phyloP scores from a whole-genome alignment of 371 early-diverging fungal species.

The Apophysomyces elegans region DNA sequence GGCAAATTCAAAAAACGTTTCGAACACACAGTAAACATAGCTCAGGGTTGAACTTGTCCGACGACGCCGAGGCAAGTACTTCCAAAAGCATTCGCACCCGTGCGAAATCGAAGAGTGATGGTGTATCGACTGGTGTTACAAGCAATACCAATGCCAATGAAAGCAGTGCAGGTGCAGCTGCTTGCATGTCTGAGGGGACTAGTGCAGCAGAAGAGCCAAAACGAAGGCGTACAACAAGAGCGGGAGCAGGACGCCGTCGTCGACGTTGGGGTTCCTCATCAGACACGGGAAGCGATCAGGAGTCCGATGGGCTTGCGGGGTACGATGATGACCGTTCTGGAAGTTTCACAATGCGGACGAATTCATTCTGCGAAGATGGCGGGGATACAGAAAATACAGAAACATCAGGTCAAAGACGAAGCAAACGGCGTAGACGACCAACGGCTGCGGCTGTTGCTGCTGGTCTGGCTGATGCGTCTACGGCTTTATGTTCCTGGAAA shows the following conservation, averaged over 20 bases:
- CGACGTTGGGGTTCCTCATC: conserved; percentile 37
- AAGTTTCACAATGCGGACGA: conserved; percentile 57
- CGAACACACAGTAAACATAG: conserved; percentile 73
- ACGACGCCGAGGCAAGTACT: conserved; percentile 18
- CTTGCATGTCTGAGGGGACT: neutral
- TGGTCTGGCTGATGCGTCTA: conserved; percentile 16
- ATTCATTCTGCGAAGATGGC: conserved; percentile 8
- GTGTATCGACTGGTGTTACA: conserved; percentile 4
- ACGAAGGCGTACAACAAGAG: conserved; percentile 23
- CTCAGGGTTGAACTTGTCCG: conserved; percentile 22
- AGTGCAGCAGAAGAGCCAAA: conserved; percentile 6
- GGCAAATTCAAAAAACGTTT: conserved; percentile 77
- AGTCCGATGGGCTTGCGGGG: conserved; percentile 57
- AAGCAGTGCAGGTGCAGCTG: conserved; percentile 19
- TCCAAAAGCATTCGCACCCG: conserved; percentile 10
- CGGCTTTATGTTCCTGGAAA: conserved; percentile 8
- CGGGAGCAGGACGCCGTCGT: conserved; percentile 32
- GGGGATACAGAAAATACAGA: conserved; percentile 6
- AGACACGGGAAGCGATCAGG: conserved; percentile 37
- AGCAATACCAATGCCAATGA: conserved; percentile 21
- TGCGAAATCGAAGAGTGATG: neutral
- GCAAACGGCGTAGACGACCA: conserved; percentile 30
- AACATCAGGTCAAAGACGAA: conserved; percentile 19
- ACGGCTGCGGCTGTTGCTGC: conserved; percentile 25
- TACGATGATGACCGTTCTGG: conserved; percentile 70